Evolutionary conservation across 495 filamentous ascomycete genomes (phyloP).

Genomic region (Letharia lupina): DNA sequence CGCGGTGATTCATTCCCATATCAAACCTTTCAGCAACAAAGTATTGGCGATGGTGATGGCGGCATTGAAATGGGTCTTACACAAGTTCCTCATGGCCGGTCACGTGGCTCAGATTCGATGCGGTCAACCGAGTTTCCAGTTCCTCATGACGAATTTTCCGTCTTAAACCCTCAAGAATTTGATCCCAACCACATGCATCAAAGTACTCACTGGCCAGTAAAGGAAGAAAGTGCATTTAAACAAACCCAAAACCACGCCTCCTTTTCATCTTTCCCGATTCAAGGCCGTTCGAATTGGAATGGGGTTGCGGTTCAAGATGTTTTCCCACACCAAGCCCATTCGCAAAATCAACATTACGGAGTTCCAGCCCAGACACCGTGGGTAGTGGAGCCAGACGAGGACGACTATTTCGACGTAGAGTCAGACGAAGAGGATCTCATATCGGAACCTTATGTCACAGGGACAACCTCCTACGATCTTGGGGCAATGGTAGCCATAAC

Average conservation of each 20-base stretch:
- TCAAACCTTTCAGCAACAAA: slow-evolving; percentile 10
- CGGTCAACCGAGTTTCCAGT: neutral
- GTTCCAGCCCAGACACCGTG: slow-evolving; percentile 11
- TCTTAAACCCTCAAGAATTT: neutral
- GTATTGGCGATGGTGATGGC: slow-evolving; percentile 8
- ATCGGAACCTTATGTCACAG: slow-evolving; percentile 13
- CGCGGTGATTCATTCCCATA: neutral
- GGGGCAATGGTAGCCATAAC: slow-evolving; percentile 39
- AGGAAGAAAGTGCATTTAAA: neutral
- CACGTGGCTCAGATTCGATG: slow-evolving; percentile 26
- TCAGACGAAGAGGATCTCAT: slow-evolving; percentile 53
- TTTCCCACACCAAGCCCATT: slow-evolving; percentile 9
- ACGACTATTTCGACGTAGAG: slow-evolving; percentile 55
- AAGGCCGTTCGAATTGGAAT: slow-evolving; percentile 1
- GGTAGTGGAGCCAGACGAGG: slow-evolving; percentile 45
- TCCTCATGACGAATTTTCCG: slow-evolving; percentile 1
- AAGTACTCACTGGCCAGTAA: slow-evolving; percentile 1
- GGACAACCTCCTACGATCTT: slow-evolving; percentile 30
- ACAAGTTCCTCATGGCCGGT: slow-evolving; percentile 19
- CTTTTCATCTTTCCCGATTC: slow-evolving; percentile 5
- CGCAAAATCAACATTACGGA: slow-evolving; percentile 15
- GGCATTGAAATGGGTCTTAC: slow-evolving; percentile 16
- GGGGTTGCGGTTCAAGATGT: slow-evolving; percentile 14
- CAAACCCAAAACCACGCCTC: slow-evolving; percentile 1
- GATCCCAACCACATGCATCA: neutral